Base-by-base conservation (phyloP, 2,329 filamentous ascomycete genomes). In the Microcera coccophila region DNA sequence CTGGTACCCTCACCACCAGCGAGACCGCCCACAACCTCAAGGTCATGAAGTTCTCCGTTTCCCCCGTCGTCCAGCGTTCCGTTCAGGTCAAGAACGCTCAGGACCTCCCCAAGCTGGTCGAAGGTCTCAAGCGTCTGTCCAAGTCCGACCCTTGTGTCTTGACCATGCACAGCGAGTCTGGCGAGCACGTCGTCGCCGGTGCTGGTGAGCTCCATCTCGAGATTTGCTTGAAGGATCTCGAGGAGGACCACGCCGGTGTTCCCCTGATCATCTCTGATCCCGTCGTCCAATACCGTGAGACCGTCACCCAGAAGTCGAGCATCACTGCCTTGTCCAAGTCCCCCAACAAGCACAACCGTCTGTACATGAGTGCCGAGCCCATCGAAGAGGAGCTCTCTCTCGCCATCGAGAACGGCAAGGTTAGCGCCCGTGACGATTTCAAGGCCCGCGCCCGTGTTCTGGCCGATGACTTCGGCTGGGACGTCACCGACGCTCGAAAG, bases 1-100 rank as follows among this genome's bases (percentile, higher is more conserved):
- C 93, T 71, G 93, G 93, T 86, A 98, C 93, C 66, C 87, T 98
- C 64, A 95, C 90, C 75, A 97, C 91, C 70, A 84, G 81, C 69
- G 93, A 98, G 61, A 94, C 89, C 57, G 91, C 93, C 70, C 93
- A 98, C 86, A 98, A 98, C 85, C 78, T 98, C 66, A 97, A 97
- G 86, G 93, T 98, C 77, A 98, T 98, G 93, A 97, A 96, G 82
- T 98, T 98, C 87, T 98, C 93, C 67, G 93, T 98, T 71, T 97
- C 93, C 49, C 93, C 93, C 64, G 93, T 98, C 76, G 93, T 98
- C 59, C 91, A 87, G 77, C 91, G 91, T 62, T 95, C 93, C 73
- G 93, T 98, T 66, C 89, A 96, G 77, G 91, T 96, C 80, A 97
- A 97, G 89, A 98, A 98, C 78, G 93, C 93, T 66, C 90, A 95